Conservation (phyloP, 2,329 filamentous ascomycete genomes). For the Lecanoromycetidae sp. region DNA sequence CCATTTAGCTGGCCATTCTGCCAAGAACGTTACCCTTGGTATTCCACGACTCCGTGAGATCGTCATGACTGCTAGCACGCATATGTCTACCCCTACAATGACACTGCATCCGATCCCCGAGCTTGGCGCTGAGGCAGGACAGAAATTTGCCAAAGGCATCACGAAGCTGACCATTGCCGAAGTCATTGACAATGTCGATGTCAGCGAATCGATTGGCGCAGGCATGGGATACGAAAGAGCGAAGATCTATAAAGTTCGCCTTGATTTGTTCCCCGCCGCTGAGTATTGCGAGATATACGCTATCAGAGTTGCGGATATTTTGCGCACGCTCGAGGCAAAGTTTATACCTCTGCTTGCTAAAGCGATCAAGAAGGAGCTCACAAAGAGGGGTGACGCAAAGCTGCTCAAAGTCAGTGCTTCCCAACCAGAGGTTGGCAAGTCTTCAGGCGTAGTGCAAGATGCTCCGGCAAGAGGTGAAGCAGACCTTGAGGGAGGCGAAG, state of each 20-base stretch:
- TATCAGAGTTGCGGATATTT: slow-evolving; percentile 65
- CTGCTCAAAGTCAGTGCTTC: slow-evolving; percentile 50
- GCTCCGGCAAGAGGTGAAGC: slow-evolving; percentile 31
- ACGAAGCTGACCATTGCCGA: slow-evolving; percentile 74
- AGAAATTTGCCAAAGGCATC: slow-evolving; percentile 82
- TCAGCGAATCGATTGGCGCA: slow-evolving; percentile 66
- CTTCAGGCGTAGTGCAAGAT: slow-evolving; percentile 45
- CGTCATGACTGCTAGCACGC: slow-evolving; percentile 86
- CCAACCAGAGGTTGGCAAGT: slow-evolving; percentile 62
- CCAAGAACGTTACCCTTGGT: slow-evolving; percentile 97
- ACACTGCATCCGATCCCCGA: slow-evolving; percentile 67
- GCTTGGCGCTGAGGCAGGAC: slow-evolving; percentile 53
- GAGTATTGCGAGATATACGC: slow-evolving; percentile 83
- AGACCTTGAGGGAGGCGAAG: slow-evolving; percentile 37
- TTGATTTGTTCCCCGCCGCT: slow-evolving; percentile 70
- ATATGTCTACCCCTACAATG: slow-evolving; percentile 86
- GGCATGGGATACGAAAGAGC: slow-evolving; percentile 58
- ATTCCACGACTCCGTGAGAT: slow-evolving; percentile 96
- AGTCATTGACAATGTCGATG: slow-evolving; percentile 66
- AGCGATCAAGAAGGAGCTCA: slow-evolving; percentile 62
- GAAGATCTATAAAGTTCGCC: slow-evolving; percentile 70
- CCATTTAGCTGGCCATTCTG: slow-evolving; percentile 95
- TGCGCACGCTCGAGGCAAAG: slow-evolving; percentile 65
- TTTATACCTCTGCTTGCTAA: slow-evolving; percentile 62
- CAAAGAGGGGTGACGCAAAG: slow-evolving; percentile 58